Evolutionary conservation across 2,329 filamentous ascomycete genomes (phyloP).

Genomic region (Alternaria postmessia): DNA sequence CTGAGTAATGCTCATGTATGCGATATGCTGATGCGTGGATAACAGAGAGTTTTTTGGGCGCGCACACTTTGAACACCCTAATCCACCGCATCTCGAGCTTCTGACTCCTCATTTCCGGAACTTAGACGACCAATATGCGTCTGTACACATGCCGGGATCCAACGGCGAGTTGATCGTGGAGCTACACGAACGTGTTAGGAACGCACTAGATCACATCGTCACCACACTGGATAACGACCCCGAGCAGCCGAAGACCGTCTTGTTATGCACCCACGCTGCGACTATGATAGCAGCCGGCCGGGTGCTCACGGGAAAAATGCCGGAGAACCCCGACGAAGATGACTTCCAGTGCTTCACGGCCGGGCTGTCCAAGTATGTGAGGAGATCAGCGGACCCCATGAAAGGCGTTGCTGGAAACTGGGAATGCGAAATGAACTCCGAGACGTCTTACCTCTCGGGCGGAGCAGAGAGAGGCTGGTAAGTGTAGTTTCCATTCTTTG

Average conservation of each 20-base stretch:
- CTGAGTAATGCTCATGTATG: background rate
- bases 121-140: constrained; percentile 64
- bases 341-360: constrained; percentile 90
- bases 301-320: constrained; percentile 79
- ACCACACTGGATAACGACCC: constrained; percentile 72
- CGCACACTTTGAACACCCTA: constrained; percentile 84
- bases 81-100: constrained; percentile 69
- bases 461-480: constrained; percentile 92
- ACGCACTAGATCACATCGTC: constrained; percentile 74
- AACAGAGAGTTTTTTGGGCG: constrained; percentile 83
- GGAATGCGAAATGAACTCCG: constrained; percentile 80
- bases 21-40: background rate
- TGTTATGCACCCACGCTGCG: constrained; percentile 91
- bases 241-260: constrained; percentile 70
- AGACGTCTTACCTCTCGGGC: constrained; percentile 80
- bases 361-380: constrained; percentile 74
- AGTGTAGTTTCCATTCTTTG: constrained; percentile 23
- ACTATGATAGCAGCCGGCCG: constrained; percentile 86
- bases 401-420: constrained; percentile 77
- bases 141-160: constrained; percentile 71
- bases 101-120: constrained; percentile 73
- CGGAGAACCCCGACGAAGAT: constrained; percentile 72
- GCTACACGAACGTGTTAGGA: constrained; percentile 81
- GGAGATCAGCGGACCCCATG: constrained; percentile 57
- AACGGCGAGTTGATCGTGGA: constrained; percentile 81